Percentiles rank a stretch among this genome's conserved stretches.
Evolutionary conservation across 805 yeast genomes (phyloP).

Genomic region (Saturnispora ahearnii): DNA sequence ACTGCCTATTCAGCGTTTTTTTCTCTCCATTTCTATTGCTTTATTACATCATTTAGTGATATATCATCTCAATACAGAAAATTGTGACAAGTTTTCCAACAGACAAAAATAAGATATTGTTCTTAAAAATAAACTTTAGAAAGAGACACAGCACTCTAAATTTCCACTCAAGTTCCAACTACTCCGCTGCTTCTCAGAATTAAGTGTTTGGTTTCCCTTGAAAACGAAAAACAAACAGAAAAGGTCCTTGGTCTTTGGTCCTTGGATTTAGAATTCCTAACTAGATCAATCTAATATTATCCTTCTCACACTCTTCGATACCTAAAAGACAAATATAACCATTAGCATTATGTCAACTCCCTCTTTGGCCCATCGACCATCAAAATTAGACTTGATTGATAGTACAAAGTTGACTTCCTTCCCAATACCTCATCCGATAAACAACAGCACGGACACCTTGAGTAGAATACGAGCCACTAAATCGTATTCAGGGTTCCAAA

Average conservation of each 20-base stretch:
- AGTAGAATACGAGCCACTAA: background rate
- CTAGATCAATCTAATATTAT: background rate
- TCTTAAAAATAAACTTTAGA: background rate
- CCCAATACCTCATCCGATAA: constrained; percentile 43
- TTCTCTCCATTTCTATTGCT: too few species aligned
- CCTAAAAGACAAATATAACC: too few species aligned
- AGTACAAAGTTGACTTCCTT: constrained; percentile 40
- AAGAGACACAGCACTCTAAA: too few species aligned
- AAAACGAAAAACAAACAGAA: background rate
- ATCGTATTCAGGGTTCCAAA: background rate
- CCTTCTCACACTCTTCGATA: background rate
- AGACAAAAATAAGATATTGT: background rate
- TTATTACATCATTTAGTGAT: background rate
- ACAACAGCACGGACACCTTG: background rate
- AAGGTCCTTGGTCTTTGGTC: background rate
- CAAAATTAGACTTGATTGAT: constrained; percentile 40
- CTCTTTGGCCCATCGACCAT: constrained; percentile 17
- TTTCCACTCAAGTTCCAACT: background rate
- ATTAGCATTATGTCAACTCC: background rate
- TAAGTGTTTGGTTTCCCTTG: background rate
- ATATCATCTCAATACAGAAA: background rate
- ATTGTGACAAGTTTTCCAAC: background rate
- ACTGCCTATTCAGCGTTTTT: too few species aligned
- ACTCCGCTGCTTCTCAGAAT: background rate
- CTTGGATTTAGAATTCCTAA: background rate